A percentile compares a stretch with the other conserved stretches of the same genome.
phyloP scores from a whole-genome alignment of 345 rosid genomes.

The Angophora floribunda region DNA sequence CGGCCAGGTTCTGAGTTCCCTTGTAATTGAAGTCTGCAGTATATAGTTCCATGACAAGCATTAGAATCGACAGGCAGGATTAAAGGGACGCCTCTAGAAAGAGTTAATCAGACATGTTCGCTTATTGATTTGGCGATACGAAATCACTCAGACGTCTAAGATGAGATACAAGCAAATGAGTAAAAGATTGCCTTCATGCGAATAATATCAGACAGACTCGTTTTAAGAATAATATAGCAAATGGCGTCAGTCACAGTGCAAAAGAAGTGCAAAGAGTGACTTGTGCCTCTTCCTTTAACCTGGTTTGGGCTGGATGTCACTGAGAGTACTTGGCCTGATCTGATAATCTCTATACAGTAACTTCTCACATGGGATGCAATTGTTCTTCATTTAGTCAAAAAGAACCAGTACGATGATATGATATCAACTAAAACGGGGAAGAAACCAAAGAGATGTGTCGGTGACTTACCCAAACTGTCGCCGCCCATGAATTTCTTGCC shows the following conservation, averaged over 20 bases:
- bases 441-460: background rate
- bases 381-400: background rate
- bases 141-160: background rate
- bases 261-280: background rate
- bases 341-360: background rate
- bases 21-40: slow-evolving; percentile 6
- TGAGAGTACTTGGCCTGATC: background rate
- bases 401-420: background rate
- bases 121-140: background rate
- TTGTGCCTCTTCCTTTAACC: background rate
- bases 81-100: background rate
- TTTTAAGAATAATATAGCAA: background rate
- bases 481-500: slow-evolving; percentile 2
- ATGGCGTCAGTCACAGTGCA: background rate
- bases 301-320: background rate
- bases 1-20: slow-evolving; percentile 6
- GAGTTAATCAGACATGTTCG: background rate
- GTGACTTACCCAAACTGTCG: slow-evolving; percentile 4
- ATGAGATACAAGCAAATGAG: background rate
- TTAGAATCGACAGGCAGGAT: background rate
- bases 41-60: background rate
- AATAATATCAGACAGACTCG: background rate
- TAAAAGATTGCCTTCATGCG: background rate
- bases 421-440: background rate
- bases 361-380: background rate